Base-by-base conservation (phyloP, 768 basidiomycete genomes). In the Mycena polygramma region DNA sequence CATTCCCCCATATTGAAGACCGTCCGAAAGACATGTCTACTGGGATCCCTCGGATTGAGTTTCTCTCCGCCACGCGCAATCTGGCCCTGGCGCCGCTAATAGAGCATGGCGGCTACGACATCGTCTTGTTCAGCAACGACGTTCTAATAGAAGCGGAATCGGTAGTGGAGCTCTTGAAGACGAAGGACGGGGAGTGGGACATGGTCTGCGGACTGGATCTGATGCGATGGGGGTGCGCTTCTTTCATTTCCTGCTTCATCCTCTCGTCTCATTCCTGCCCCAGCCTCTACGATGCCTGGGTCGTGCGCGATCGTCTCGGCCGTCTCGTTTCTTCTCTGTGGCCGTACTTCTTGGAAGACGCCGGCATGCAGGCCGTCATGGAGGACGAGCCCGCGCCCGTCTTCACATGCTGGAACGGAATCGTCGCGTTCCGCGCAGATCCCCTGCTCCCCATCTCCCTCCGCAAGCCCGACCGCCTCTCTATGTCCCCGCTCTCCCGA, bases 371-470 rank as follows among this genome's bases (percentile, higher is more conserved):
- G 49, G 81, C 81, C 4, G 78, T 85, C 73, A 75, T 79, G 58
- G 70, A 61, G 14, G 84, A 82, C 43, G 79, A 81, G 17, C 83
- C 85, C 14, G 84, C 79, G 2, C 84, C 85, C 13, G 84, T 85
- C 8, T 83, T 84, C 65, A 69, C 82, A 0, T 86, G 85, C 75
- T 86, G 85, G 85, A 86, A 86, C 58, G 85, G 85, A 39, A 83
- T 85, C 70, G 78, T 78, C 57, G 81, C 80, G 4, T 81, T 86
- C 71, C 52, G 71, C 11, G 80, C 84, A 0, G 84, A 86, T 58
- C 83, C 84, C 6, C 53, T 86, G 37, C 77, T 85, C 37, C 84
- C 85, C 17, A 66, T 82, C 43, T 68, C 78, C 55, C 77, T 84
- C 7, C 84, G 85, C 48, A 73, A 57, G 10, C 60, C 68, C 14